A percentile compares a stretch with the other conserved stretches of the same genome.
Evolutionary conservation across 768 basidiomycete species (phyloP).

Genomic region (Gyrodon lividus): DNA sequence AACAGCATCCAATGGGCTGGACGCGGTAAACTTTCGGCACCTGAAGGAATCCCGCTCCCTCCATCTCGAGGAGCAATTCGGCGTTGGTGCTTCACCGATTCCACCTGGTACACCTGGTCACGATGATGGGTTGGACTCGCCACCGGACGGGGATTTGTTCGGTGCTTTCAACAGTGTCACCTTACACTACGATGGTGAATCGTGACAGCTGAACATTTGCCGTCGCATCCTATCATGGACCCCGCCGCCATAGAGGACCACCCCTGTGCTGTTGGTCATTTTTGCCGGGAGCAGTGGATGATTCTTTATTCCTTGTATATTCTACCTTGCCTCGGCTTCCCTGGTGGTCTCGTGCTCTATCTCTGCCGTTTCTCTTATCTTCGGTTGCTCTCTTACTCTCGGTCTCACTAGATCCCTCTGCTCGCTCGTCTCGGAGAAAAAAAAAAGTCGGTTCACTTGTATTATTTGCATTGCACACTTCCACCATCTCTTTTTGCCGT

Average conservation of each 20-base stretch:
- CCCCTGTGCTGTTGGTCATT: not conserved
- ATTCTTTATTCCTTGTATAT: conserved; percentile 5
- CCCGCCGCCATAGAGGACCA: not conserved
- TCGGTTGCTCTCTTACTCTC: conserved; percentile 3
- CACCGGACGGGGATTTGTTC: conserved; percentile 67
- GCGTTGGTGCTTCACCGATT: conserved; percentile 30
- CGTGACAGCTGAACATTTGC: conserved; percentile 18
- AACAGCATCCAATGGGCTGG: conserved; percentile 66
- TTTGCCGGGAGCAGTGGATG: not conserved
- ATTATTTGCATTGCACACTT: conserved; percentile 33
- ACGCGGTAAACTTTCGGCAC: conserved; percentile 87
- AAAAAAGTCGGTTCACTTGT: conserved; percentile 29
- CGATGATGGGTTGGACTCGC: conserved; percentile 44
- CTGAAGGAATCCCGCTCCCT: conserved; percentile 89
- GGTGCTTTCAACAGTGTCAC: conserved; percentile 90
- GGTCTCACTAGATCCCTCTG: conserved; percentile 20
- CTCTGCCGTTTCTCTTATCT: conserved; percentile 17
- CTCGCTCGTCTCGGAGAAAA: conserved; percentile 22
- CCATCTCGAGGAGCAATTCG: conserved; percentile 74
- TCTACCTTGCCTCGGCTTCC: conserved; percentile 2
- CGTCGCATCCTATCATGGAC: not conserved
- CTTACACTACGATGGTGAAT: conserved; percentile 77
- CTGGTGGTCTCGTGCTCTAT: conserved; percentile 10
- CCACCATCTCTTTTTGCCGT: conserved; percentile 15
- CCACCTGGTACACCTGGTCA: conserved; percentile 40